Evolutionary conservation across 2,329 filamentous ascomycete species (phyloP), one percentile per base, ranked within the genome.

Genomic region (Rosellinia necatrix): DNA sequence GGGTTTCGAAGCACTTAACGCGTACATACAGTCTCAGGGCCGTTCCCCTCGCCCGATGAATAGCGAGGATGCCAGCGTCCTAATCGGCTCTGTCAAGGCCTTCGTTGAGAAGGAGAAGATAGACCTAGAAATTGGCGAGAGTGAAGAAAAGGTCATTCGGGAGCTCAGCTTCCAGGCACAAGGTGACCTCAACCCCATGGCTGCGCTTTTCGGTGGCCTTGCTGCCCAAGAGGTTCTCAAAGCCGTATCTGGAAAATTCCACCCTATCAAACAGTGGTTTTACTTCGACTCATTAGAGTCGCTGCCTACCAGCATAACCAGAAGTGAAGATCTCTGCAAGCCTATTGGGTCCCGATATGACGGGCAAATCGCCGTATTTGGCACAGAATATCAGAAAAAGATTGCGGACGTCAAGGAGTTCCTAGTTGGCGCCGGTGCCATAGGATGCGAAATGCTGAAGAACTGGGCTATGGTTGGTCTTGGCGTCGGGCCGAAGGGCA

Each of bases 381-480:
- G 94, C 60, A 88, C 84, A 67, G 90, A 96, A 61, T 99, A 88
- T 74, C 94, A 99, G 74, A 89, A 96, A 48, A 97, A 96, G 80
- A 83, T 99, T 64, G 84, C 88, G 58, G 96, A 97, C 68, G 76
- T 94, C 59, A 94, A 88, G 69, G 86, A 97, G 68, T 99, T 99
- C 79, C 81, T 99, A 52, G 94, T 99, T 55, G 94, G 94, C 65
- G 91, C 94, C 42, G 94, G 94, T 67, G 94, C 96, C 61, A 99
- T 99, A 72, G 94, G 94, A 41, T 99, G 94, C 70, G 94, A 99
- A 72, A 99, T 97, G 89, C 79, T 99, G 65, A 99, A 99, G 84
- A 97, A 97, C 75, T 99, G 94, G 92, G 93, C 96, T 30, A 96
- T 99, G 92, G 96, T 97, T 72, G 94, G 94, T 64, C 80, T 99